Evolutionary conservation across 257 asterid genomes (phyloP).

Genomic region (Anisodus acutangulus): DNA sequence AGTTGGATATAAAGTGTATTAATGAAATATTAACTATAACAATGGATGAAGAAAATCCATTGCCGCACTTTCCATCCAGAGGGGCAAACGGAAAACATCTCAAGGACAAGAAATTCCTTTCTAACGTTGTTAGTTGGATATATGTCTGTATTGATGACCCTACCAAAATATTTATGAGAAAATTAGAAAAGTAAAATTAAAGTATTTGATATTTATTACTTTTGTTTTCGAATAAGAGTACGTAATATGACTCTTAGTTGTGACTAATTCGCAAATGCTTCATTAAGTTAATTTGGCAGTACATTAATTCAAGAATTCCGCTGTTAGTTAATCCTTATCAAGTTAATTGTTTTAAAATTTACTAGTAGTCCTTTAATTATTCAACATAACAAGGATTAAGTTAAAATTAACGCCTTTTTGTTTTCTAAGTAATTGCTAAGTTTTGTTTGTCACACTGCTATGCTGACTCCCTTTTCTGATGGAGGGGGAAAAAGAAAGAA

Average conservation of each 20-base stretch:
- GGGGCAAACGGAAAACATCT: neutral
- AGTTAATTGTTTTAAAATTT: no score
- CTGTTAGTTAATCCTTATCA: neutral
- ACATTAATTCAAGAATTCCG: neutral
- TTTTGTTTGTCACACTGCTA: no score
- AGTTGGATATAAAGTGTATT: neutral
- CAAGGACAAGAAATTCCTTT: neutral
- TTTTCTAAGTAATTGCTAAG: no score
- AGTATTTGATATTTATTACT: no score
- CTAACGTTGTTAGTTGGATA: conserved; percentile 15
- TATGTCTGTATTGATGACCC: neutral
- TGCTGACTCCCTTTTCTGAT: neutral
- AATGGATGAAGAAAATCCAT: neutral
- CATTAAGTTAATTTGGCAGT: neutral
- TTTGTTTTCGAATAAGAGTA: no score
- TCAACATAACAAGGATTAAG: neutral
- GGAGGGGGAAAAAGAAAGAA: neutral
- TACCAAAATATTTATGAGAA: neutral
- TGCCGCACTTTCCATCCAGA: neutral
- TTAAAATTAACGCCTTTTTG: no score
- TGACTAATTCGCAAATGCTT: neutral
- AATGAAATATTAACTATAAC: neutral
- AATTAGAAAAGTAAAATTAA: no score
- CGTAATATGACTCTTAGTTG: neutral
- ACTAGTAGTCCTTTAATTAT: neutral